Conservation (phyloP, 2,329 filamentous ascomycete genomes). For the Diplodia corticola region DNA sequence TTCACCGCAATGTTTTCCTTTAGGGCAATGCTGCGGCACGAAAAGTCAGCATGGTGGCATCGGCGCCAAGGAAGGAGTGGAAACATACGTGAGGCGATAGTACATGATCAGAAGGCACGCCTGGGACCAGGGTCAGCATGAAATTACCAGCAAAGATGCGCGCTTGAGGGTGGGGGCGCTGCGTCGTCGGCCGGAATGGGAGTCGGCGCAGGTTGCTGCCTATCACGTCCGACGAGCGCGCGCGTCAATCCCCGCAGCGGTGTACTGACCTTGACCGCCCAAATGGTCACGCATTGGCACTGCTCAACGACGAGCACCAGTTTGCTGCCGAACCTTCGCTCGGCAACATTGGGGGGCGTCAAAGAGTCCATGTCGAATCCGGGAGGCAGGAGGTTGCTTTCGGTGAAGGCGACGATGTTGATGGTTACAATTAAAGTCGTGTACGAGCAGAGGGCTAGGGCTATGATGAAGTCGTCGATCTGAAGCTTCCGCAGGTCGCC, state of each 20-base stretch:
- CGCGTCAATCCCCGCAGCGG: background rate
- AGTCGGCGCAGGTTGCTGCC: background rate
- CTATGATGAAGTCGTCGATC: conserved; percentile 60
- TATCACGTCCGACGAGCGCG: background rate
- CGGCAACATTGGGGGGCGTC: conserved; percentile 31
- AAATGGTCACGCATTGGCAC: conserved; percentile 39
- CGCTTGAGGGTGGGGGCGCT: background rate
- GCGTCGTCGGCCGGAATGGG: background rate
- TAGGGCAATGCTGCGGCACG: conserved; percentile 26
- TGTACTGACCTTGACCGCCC: conserved; percentile 31
- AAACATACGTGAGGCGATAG: conserved; percentile 36
- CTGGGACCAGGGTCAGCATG: background rate
- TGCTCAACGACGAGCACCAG: conserved; percentile 43
- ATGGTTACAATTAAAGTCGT: conserved; percentile 52
- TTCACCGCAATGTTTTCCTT: conserved; percentile 40
- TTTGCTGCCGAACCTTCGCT: conserved; percentile 45
- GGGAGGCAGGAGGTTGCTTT: conserved; percentile 48
- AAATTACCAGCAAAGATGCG: conserved; percentile 27
- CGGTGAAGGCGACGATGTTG: conserved; percentile 44
- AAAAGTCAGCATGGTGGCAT: background rate
- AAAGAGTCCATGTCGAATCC: conserved; percentile 48
- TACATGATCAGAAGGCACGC: conserved; percentile 42
- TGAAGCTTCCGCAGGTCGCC: conserved; percentile 52
- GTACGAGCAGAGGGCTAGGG: conserved; percentile 51
- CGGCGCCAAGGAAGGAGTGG: background rate